Percentiles rank a stretch among this genome's conserved stretches.
Conservation (phyloP, 768 basidiomycete species). For the Gloeopeniophorella convolvens region DNA sequence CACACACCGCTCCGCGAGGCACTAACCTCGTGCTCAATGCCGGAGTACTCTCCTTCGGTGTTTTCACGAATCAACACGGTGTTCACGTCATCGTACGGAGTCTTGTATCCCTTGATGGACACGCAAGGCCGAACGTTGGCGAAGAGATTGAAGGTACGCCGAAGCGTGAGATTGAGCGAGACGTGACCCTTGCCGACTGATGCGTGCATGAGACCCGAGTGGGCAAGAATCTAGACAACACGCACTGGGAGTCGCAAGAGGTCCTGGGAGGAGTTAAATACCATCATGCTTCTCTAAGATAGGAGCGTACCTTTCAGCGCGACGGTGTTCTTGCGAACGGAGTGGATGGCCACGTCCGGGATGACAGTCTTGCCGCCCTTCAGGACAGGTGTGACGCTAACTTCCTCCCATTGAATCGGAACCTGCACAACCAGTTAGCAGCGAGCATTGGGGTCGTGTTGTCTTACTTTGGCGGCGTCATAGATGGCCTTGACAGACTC, state of each 20-base stretch:
- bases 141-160: constrained; percentile 96
- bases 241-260: constrained; percentile 94
- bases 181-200: constrained; percentile 98
- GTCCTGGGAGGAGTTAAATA: no score
- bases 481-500: constrained; percentile 95
- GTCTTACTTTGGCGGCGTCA: constrained; percentile 68
- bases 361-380: constrained; percentile 97
- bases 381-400: constrained; percentile 89
- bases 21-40: constrained; percentile 94
- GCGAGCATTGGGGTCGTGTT: not conserved
- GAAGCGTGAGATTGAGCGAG: constrained; percentile 93
- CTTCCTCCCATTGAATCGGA: constrained; percentile 99
- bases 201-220: constrained; percentile 13
- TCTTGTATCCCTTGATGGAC: constrained; percentile 96
- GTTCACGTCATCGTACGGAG: constrained; percentile 97
- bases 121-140: constrained; percentile 97
- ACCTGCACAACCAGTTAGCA: constrained; percentile 45
- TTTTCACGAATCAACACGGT: constrained; percentile 98
- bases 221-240: constrained; percentile 17
- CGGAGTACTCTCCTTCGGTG: constrained; percentile 99
- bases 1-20: not conserved
- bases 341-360: constrained; percentile 83
- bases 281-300: no score
- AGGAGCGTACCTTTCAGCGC: constrained; percentile 79
- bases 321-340: constrained; percentile 95